phyloP scores from a whole-genome alignment of 2,329 filamentous ascomycete genomes.

The Stylonectria norvegica region DNA sequence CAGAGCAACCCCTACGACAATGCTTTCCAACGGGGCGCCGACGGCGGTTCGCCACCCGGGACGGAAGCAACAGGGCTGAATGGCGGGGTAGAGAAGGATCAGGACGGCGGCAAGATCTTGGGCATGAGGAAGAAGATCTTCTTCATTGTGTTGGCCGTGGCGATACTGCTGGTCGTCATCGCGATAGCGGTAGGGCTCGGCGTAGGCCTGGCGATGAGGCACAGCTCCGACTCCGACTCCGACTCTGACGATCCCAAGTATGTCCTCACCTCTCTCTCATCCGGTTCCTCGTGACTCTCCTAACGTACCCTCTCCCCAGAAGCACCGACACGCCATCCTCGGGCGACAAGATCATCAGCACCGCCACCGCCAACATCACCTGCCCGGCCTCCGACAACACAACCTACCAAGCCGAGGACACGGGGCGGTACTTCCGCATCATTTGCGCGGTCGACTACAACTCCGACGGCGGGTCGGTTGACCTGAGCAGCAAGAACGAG shows the following conservation, averaged over 20 bases:
- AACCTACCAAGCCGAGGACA: slow-evolving; percentile 7
- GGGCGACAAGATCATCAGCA: slow-evolving; percentile 1
- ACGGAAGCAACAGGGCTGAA: background rate
- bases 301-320: no score
- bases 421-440: slow-evolving; percentile 10
- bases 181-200: background rate
- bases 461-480: slow-evolving; percentile 10
- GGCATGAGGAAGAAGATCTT: background rate
- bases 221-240: no score
- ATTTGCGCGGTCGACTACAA: slow-evolving; percentile 20
- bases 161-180: background rate
- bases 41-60: background rate
- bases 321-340: background rate
- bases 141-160: background rate
- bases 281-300: background rate
- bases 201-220: background rate
- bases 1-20: no score
- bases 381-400: slow-evolving; percentile 15
- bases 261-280: background rate
- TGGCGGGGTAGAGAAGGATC: background rate
- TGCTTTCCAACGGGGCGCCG: background rate
- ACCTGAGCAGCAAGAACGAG: slow-evolving; percentile 9
- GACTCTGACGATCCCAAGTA: no score
- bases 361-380: slow-evolving; percentile 9
- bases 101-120: background rate